Base-by-base conservation (phyloP, 2,329 filamentous ascomycete species). In the Colletotrichum sp. region DNA sequence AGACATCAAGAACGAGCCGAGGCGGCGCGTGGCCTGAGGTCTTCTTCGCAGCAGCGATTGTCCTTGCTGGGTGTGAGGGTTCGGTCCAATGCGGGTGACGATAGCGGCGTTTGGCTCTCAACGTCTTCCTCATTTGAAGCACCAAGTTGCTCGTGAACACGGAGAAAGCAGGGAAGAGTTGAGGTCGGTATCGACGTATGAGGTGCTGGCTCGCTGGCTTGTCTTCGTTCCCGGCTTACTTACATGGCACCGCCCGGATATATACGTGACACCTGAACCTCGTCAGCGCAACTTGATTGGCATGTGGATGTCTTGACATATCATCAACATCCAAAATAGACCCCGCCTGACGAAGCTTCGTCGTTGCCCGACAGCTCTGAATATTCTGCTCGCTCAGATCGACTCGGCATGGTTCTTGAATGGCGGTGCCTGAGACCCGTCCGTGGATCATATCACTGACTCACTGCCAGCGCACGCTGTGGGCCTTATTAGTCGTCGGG, bases 391-490 rank as follows among this genome's bases (percentile, higher is more conserved):
- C 55, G 64, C 44, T 64, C 64, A 69, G 70, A 60, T 69, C 34
- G 57, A 49, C 63, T 44, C 26, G 39, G 30, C 72, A 28, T 72
- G 63, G 59, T 44, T 62, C 32, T 36, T 49, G 16, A 65, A 65
- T 69, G 74, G 60, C 60, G 70, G 36, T 74, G 59, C 74, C 70
- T 76, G 70, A 74, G 74, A 74, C 69, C 59, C 70, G 69, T 60
- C 70, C 74, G 59, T 65, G 70, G 57, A 65, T 55, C 59, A 30
- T 64, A n/a, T 64, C 44, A 73, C 74, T 73, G 73, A 75, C 69
- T 75, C 73, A 75, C 70, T 74, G 74, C 74, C 74, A 76, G 34
- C 74, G 49, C 70, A 76, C 59, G 32, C 30, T 72, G 74, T 76
- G 74, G 74, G 70, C 74, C 70, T 62, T 57, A 18, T 64, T 72